These are phyloP conservation scores for Mycena vulgaris DNA, from an alignment of 768 basidiomycete genomes.

Conservation along the genomic window DNA sequence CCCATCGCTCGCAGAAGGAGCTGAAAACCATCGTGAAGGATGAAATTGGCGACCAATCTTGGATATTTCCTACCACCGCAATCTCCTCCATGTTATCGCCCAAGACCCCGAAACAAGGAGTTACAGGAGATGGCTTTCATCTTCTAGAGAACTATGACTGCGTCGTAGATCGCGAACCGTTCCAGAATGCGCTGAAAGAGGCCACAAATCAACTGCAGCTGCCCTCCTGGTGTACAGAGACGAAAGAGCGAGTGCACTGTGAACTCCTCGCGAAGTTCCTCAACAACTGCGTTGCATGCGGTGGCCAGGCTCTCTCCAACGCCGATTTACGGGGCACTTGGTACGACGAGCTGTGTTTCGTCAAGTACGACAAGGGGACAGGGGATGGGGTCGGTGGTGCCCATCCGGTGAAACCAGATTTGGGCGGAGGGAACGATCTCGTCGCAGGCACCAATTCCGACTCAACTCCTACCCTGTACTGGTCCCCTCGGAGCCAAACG, in stretches of 20 bases:
- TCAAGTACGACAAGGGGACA: neutral
- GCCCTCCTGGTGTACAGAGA: neutral
- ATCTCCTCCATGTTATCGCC: conserved; percentile 9
- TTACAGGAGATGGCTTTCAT: no score
- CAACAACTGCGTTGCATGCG: neutral
- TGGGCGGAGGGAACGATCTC: neutral
- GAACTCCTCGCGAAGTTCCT: neutral
- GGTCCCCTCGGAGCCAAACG: neutral
- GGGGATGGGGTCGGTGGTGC: conserved; percentile 2
- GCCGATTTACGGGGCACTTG: neutral
- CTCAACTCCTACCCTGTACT: neutral
- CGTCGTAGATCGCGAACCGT: neutral
- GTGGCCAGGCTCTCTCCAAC: neutral
- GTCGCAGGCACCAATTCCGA: no score
- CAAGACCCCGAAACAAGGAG: neutral
- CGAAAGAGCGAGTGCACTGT: neutral
- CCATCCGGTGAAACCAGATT: neutral
- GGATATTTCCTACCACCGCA: neutral
- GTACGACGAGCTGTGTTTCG: neutral
- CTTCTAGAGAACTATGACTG: neutral
- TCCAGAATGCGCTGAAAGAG: neutral
- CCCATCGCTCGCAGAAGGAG: neutral
- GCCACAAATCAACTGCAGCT: neutral
- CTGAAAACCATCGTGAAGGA: neutral
- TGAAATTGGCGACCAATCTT: neutral